Percentiles rank a stretch among this genome's conserved stretches.
phyloP scores from a whole-genome alignment of 2,329 filamentous ascomycete genomes.

The Boeremia lycopersici region DNA sequence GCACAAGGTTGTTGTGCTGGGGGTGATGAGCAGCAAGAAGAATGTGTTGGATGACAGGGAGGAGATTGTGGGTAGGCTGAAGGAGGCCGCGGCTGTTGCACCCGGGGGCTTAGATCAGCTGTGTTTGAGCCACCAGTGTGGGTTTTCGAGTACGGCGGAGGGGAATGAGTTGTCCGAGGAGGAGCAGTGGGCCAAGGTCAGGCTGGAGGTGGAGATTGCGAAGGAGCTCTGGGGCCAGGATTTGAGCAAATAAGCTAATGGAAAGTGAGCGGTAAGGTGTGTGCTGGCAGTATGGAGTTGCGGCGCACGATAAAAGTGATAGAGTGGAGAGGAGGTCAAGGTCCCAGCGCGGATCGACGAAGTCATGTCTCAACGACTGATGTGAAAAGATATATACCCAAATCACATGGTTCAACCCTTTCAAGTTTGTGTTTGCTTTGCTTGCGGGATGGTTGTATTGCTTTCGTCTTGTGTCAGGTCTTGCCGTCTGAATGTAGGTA shows the following conservation, averaged over 20 bases:
- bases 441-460: too few species aligned
- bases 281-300: not conserved
- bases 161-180: conserved; percentile 63
- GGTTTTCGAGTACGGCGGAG: conserved; percentile 63
- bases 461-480: too few species aligned
- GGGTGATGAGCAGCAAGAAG: conserved; percentile 63
- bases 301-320: not conserved
- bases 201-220: conserved; percentile 62
- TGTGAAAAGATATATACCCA: conserved; percentile 12
- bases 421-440: not conserved
- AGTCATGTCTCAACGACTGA: conserved; percentile 19
- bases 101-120: conserved; percentile 61
- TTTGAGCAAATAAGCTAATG: conserved; percentile 32
- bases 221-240: conserved; percentile 63
- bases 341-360: not conserved
- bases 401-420: conserved; percentile 15
- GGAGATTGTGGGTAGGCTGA: conserved; percentile 47
- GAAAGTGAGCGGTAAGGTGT: not conserved
- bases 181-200: conserved; percentile 64
- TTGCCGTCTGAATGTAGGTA: too few species aligned
- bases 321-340: not conserved
- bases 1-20: conserved; percentile 62
- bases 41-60: conserved; percentile 60
- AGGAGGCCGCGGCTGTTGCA: conserved; percentile 52
- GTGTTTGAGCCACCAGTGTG: conserved; percentile 64